Base-by-base conservation (phyloP, 2,329 filamentous ascomycete genomes). In the Paecilomyces formosus region DNA sequence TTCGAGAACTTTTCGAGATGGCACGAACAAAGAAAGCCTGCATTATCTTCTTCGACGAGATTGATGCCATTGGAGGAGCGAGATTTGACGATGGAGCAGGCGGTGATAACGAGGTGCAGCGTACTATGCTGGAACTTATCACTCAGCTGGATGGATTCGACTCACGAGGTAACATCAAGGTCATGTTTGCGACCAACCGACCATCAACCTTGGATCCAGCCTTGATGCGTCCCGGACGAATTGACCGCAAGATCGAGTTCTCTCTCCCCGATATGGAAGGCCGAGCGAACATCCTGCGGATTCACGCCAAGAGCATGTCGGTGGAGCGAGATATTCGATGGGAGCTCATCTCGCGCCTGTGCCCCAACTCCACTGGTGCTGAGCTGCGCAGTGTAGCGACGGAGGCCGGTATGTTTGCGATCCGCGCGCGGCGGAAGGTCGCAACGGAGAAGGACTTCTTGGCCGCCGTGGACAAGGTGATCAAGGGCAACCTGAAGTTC, bases 31-130 rank as follows among this genome's bases (percentile, higher is more conserved):
- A 99, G 85, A 99, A 99, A 79, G 94, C 94, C 0, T 99, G 94
- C 77, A 99, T 99, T 73, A 99, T 99, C 79, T 99, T 99, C 86
- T 96, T 96, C 71, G 94, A 99, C 74, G 94, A 99, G 79, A 94
- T 97, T 62, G 93, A 97, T 75, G 93, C 93, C 54, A 90, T 97
- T 57, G 93, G 93, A 72, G 93, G 93, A 67, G 93, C 93, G 45
- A 90, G 93, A 76, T 97, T 97, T 72, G 93, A 97, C 70, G 93
- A 97, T 68, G 93, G 93, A 65, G 93, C 93, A 62, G 93, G 93
- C 68, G 93, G 93, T 70, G 93, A 97, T 77, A 97, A 97, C 72
- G 93, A 97, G 75, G 93, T 97, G 6, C 93, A 97, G 77, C 84
- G 93, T 79, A 97, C 93, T 64, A 97, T 97, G 93, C 79, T 97